Conservation (phyloP, 2,329 filamentous ascomycete species). For the Cladosporium sp. region DNA sequence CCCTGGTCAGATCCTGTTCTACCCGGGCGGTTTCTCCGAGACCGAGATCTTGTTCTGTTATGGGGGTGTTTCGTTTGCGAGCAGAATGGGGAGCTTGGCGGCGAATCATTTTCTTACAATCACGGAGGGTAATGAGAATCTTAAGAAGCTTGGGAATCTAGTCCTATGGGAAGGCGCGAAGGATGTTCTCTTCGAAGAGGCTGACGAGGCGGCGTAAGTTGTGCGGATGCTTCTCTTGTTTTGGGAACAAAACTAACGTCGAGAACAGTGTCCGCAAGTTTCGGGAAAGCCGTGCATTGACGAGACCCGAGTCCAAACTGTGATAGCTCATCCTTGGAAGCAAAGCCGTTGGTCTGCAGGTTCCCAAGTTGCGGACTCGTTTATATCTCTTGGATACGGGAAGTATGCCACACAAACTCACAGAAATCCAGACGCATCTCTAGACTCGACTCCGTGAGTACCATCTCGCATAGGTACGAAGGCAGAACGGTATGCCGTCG, state of each 20-base stretch:
- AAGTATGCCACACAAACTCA: too few species aligned
- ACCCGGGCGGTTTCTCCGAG: background rate
- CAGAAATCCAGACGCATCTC: too few species aligned
- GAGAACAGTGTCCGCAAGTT: background rate
- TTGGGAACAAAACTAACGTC: background rate
- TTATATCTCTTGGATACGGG: too few species aligned
- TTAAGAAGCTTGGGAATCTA: background rate
- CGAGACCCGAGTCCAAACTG: background rate
- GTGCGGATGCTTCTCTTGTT: too few species aligned
- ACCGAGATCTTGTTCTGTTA: conserved; percentile 7
- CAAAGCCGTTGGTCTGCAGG: background rate
- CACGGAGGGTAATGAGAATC: background rate
- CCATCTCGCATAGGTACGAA: too few species aligned
- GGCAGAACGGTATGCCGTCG: too few species aligned
- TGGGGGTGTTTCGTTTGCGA: background rate
- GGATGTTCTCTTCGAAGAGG: background rate
- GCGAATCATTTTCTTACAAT: background rate
- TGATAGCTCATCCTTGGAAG: background rate
- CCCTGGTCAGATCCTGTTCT: background rate
- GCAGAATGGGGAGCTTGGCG: background rate
- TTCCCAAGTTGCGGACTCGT: background rate
- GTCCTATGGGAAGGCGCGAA: background rate
- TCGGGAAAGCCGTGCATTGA: background rate
- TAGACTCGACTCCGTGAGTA: too few species aligned
- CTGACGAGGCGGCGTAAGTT: background rate